Evolutionary conservation across 768 basidiomycete genomes (phyloP).

Genomic region (Favolaschia claudopus): DNA sequence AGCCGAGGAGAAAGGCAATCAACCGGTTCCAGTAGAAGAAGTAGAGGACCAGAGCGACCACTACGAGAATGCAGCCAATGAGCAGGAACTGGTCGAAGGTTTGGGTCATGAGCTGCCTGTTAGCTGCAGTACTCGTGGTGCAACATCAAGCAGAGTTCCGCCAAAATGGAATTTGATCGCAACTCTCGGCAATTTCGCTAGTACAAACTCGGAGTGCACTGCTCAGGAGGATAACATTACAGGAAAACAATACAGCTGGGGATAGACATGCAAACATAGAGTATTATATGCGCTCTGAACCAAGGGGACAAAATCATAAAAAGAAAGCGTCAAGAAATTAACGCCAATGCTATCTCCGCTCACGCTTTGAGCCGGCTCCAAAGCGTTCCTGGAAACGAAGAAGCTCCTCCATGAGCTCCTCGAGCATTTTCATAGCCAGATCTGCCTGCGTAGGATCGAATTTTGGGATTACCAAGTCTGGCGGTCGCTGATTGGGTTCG

Average conservation of each 20-base stretch:
- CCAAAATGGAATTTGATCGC: no score
- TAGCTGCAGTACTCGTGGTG: no score
- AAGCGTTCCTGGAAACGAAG: slow-evolving; percentile 81
- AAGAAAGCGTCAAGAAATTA: not conserved
- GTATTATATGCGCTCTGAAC: no score
- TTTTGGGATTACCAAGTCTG: slow-evolving; percentile 23
- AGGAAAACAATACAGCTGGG: no score
- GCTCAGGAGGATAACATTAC: no score
- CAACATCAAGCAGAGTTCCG: no score
- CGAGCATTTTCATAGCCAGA: slow-evolving; percentile 83
- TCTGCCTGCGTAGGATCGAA: slow-evolving; percentile 33
- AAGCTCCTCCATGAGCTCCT: slow-evolving; percentile 89
- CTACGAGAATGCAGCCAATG: slow-evolving; percentile 66
- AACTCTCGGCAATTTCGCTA: no score
- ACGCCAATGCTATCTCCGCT: slow-evolving; percentile 5
- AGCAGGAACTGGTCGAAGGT: slow-evolving; percentile 72
- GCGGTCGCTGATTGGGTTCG: slow-evolving; percentile 10
- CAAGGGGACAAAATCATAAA: slow-evolving; percentile 3
- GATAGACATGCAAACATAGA: no score
- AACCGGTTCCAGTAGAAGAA: slow-evolving; percentile 94
- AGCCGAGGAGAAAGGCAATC: slow-evolving; percentile 71
- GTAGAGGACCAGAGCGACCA: slow-evolving; percentile 69
- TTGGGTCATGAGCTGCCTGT: slow-evolving; percentile 13
- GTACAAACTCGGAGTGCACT: no score
- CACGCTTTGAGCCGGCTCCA: slow-evolving; percentile 21